Evolutionary conservation across 2,329 filamentous ascomycete genomes (phyloP).

Genomic region (Dactylonectria macrodidyma): DNA sequence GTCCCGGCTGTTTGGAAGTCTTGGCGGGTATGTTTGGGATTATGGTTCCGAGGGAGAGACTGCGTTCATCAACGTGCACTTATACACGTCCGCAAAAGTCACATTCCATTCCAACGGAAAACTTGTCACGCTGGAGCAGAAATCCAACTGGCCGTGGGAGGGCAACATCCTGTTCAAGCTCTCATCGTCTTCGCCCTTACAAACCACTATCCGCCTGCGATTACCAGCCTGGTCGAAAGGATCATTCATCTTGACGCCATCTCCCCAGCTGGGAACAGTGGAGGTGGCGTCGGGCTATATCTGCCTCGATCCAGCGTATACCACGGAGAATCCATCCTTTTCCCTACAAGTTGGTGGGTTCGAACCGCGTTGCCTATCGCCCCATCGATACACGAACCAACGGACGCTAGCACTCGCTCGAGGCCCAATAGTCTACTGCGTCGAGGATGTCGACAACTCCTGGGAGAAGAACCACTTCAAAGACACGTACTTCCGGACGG

Average conservation of each 20-base stretch:
- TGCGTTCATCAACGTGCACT: slow-evolving; percentile 65
- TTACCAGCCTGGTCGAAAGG: slow-evolving; percentile 67
- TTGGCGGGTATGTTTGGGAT: slow-evolving; percentile 72
- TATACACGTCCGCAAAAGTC: slow-evolving; percentile 67
- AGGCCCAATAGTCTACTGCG: slow-evolving; percentile 73
- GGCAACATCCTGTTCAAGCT: slow-evolving; percentile 65
- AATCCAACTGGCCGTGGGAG: slow-evolving; percentile 71
- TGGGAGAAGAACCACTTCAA: slow-evolving; percentile 72
- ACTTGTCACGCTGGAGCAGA: slow-evolving; percentile 55
- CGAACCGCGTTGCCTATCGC: slow-evolving; percentile 62
- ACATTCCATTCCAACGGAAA: slow-evolving; percentile 54
- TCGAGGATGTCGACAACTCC: slow-evolving; percentile 71
- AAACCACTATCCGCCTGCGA: slow-evolving; percentile 62
- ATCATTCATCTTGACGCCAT: slow-evolving; percentile 53
- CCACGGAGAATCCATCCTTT: slow-evolving; percentile 52
- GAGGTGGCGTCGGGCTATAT: slow-evolving; percentile 64
- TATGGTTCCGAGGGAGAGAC: slow-evolving; percentile 48
- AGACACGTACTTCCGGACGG: slow-evolving; percentile 44
- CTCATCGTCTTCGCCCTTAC: slow-evolving; percentile 35
- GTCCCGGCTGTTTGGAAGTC: slow-evolving; percentile 66
- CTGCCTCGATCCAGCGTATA: slow-evolving; percentile 58
- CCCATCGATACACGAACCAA: slow-evolving; percentile 71
- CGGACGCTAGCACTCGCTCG: slow-evolving; percentile 67
- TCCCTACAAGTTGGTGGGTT: slow-evolving; percentile 61
- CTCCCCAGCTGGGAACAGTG: slow-evolving; percentile 33